Evolutionary conservation across 371 early-diverging fungal species (phyloP).

Genomic region (Lichtheimia corymbifera): DNA sequence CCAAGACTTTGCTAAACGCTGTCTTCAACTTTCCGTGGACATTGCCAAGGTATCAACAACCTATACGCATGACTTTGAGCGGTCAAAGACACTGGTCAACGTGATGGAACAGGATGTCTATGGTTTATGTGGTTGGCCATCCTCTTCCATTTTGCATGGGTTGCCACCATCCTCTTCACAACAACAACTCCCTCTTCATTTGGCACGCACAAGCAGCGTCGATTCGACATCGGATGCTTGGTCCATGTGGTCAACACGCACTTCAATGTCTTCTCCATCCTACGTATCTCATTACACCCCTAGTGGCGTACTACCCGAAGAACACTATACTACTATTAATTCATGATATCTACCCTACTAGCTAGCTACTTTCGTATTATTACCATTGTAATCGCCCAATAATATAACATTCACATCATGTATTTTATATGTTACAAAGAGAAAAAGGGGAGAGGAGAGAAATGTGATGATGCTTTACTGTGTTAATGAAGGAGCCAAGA

Average conservation of each 20-base stretch:
- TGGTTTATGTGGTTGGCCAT: conserved; percentile 2
- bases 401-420: no score
- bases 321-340: no score
- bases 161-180: neutral
- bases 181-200: neutral
- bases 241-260: conserved; percentile 12
- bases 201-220: conserved; percentile 9
- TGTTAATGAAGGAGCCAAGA: no score
- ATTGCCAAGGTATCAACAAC: conserved; percentile 35
- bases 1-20: conserved; percentile 26
- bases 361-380: no score
- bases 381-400: no score
- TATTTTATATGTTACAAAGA: no score
- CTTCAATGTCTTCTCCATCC: conserved; percentile 9
- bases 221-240: conserved; percentile 10
- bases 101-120: conserved; percentile 41
- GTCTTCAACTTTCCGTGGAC: conserved; percentile 33
- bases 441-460: no score
- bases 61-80: conserved; percentile 44
- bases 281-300: neutral
- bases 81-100: conserved; percentile 36
- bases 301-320: no score
- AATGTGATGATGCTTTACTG: no score
- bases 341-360: no score
- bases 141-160: neutral